Percentiles rank a stretch among this genome's conserved stretches.
phyloP scores from a whole-genome alignment of 2,329 filamentous ascomycete genomes.

The Trichoderma brevicompactum region DNA sequence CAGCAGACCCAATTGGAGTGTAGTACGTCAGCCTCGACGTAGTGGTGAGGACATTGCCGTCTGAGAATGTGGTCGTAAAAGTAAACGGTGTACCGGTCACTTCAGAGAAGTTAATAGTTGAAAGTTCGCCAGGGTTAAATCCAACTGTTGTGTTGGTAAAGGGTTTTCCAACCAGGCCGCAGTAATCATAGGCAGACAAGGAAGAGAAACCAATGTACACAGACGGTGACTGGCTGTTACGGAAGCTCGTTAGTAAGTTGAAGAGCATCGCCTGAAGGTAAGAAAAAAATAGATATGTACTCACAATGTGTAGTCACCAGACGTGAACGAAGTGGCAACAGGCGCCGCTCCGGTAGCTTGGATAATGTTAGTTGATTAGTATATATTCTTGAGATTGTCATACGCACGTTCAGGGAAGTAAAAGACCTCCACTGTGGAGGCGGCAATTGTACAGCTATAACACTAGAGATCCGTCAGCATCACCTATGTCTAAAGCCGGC shows the following conservation, averaged over 20 bases:
- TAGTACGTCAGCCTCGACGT: not conserved
- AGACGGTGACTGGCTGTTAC: conserved; percentile 28
- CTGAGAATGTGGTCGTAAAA: not conserved
- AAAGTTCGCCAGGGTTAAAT: conserved; percentile 24
- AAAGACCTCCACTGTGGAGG: conserved; percentile 28
- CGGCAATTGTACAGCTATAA: conserved; percentile 24
- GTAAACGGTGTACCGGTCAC: not conserved
- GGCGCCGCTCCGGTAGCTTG: not conserved
- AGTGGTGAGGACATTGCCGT: not conserved
- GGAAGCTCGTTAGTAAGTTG: not conserved
- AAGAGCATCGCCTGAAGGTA: not conserved
- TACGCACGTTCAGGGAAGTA: conserved; percentile 14
- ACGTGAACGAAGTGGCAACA: conserved; percentile 21
- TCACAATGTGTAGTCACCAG: conserved; percentile 24
- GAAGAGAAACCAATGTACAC: conserved; percentile 29
- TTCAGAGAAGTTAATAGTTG: conserved; percentile 12
- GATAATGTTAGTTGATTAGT: not conserved
- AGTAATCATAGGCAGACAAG: conserved; percentile 26
- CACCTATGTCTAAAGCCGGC: not conserved
- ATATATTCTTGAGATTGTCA: not conserved
- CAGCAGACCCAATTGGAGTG: conserved; percentile 11
- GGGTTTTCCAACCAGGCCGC: conserved; percentile 17
- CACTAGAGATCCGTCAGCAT: conserved; percentile 17
- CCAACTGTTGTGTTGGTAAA: conserved; percentile 26
- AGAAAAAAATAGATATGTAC: not conserved